A percentile compares a stretch with the other conserved stretches of the same genome.
phyloP scores from a whole-genome alignment of 116 monocot species.

The Zostera marina region DNA sequence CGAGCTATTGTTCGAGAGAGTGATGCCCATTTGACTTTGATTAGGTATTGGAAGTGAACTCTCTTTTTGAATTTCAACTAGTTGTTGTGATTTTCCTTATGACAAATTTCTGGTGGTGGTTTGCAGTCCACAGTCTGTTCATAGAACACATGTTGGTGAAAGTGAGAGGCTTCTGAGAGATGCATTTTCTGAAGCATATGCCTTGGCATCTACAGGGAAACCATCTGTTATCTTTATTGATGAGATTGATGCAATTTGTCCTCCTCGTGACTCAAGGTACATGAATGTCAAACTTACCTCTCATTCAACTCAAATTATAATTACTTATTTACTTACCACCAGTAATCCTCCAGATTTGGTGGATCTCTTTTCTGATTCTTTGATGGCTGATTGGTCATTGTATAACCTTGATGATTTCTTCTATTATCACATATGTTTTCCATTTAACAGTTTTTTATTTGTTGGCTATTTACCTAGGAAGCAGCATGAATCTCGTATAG shows the following conservation, averaged over 20 bases:
- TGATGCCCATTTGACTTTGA: conserved; percentile 65
- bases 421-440: not conserved
- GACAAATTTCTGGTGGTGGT: not conserved
- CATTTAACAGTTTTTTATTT: not conserved
- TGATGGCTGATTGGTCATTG: too few species aligned
- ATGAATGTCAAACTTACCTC: conserved; percentile 13
- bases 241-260: conserved; percentile 90
- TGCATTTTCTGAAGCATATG: conserved; percentile 66
- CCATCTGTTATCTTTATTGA: conserved; percentile 94
- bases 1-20: conserved; percentile 74
- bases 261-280: conserved; percentile 46
- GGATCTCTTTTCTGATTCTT: too few species aligned
- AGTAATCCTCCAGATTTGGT: too few species aligned
- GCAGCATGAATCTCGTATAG: conserved; percentile 72
- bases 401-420: not conserved
- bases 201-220: conserved; percentile 44
- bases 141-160: conserved; percentile 79
- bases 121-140: conserved; percentile 55
- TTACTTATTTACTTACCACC: too few species aligned
- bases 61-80: not conserved
- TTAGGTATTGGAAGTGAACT: conserved; percentile 29
- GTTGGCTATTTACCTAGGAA: conserved; percentile 21
- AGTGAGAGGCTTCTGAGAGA: conserved; percentile 67
- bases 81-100: not conserved
- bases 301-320: conserved; percentile 3